These are phyloP conservation scores for Phialophora verrucosa DNA, from an alignment of 2,329 filamentous ascomycete genomes.

Conservation along the genomic window DNA sequence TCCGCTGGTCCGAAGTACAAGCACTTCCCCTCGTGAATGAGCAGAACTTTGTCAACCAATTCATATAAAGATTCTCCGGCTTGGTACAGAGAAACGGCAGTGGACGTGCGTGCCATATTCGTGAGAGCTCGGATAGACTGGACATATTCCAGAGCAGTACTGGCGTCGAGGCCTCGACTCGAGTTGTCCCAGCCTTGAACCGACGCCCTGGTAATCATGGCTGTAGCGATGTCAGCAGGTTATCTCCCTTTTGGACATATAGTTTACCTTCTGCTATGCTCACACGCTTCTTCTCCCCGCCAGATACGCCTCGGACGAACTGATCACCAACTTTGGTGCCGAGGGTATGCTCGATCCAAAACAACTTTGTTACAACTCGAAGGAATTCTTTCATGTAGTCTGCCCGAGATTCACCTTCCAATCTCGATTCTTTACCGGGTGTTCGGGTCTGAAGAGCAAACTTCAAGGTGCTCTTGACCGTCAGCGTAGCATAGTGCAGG, in stretches of 20 bases:
- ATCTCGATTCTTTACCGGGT: constrained; percentile 64
- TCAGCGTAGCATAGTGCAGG: constrained; percentile 77
- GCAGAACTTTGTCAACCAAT: constrained; percentile 70
- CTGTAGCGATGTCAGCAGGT: constrained; percentile 62
- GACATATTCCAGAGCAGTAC: constrained; percentile 75
- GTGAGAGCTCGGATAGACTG: constrained; percentile 68
- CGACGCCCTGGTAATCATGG: constrained; percentile 68
- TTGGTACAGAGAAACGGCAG: constrained; percentile 74
- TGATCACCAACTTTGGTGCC: constrained; percentile 78
- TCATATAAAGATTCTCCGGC: constrained; percentile 60
- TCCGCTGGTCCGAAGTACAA: constrained; percentile 72
- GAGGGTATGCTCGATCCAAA: constrained; percentile 73
- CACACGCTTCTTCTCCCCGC: constrained; percentile 78
- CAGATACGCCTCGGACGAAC: constrained; percentile 72
- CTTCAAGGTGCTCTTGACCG: constrained; percentile 73
- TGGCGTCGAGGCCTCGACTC: constrained; percentile 74
- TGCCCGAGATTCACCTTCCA: constrained; percentile 65
- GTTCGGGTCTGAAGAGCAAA: constrained; percentile 74
- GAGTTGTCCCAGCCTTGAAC: constrained; percentile 79
- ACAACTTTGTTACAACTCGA: constrained; percentile 71
- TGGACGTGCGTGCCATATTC: constrained; percentile 66
- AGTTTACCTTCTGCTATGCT: constrained; percentile 29
- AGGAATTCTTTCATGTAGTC: constrained; percentile 68
- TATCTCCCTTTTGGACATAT: constrained; percentile 55
- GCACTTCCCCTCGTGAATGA: constrained; percentile 71